Percentiles rank a stretch among this genome's conserved stretches.
phyloP scores from a whole-genome alignment of 225 moss, liverwort and hornwort species.

The Anthoceros angustus region DNA sequence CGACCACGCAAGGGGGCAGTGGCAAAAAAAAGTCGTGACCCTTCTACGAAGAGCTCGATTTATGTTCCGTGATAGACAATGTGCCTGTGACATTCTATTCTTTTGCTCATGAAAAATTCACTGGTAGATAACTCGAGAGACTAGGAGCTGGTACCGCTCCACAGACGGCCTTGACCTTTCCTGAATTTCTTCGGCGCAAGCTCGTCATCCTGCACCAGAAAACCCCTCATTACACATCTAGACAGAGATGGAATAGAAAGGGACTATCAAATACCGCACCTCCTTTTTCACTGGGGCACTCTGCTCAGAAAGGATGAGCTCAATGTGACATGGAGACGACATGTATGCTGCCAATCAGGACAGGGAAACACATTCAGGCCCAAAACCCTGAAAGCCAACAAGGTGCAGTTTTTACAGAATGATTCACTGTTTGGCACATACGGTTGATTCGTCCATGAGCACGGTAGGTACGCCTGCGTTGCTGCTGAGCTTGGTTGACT shows the following conservation, averaged over 20 bases:
- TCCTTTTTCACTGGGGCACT: conserved; percentile 53
- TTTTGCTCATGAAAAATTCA: no score
- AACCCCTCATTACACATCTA: not conserved
- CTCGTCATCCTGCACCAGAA: conserved; percentile 20
- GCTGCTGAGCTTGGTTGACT: conserved; percentile 46
- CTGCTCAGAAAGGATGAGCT: conserved; percentile 49
- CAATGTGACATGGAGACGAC: conserved; percentile 67
- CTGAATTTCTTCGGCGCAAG: conserved; percentile 18
- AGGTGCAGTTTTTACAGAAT: not conserved
- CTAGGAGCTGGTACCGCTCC: conserved; percentile 21
- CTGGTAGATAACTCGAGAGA: no score
- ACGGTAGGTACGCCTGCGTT: conserved; percentile 41
- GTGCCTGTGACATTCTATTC: no score
- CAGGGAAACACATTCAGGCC: not conserved
- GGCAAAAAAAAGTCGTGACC: no score
- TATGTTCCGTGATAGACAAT: no score
- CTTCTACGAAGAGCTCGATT: no score
- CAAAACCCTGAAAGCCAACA: not conserved
- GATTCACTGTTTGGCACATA: conserved; percentile 12
- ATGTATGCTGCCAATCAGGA: conserved; percentile 36
- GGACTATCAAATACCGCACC: conserved; percentile 11
- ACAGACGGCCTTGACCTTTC: conserved; percentile 24
- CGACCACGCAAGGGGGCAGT: no score
- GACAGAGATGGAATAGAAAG: not conserved
- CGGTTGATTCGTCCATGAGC: conserved; percentile 59